These are phyloP conservation scores for Oehlia diaphana DNA, from an alignment of 192 early-diverging fungal species.

Conservation along the genomic window DNA sequence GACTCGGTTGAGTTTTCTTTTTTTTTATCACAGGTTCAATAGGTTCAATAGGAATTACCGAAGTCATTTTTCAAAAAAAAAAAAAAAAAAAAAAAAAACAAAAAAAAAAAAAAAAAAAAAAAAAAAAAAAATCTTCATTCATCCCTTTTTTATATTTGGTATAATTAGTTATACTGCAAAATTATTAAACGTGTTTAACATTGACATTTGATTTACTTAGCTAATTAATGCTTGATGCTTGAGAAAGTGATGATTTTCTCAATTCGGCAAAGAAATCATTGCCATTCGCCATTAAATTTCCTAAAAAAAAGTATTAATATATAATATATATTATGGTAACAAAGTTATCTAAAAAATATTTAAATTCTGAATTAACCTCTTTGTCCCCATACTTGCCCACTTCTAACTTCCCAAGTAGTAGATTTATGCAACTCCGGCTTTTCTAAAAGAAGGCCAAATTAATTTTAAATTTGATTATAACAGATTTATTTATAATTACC, in stretches of 20 bases:
- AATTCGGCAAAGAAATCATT: slow-evolving; percentile 30
- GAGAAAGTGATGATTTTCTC: slow-evolving; percentile 17
- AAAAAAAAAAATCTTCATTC: too few species aligned
- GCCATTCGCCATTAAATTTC: slow-evolving; percentile 29
- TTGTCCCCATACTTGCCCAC: slow-evolving; percentile 13
- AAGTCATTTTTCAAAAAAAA: neutral
- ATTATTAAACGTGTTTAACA: neutral
- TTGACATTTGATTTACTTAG: slow-evolving; percentile 20
- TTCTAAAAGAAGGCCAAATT: neutral
- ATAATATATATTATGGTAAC: neutral
- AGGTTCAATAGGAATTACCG: neutral
- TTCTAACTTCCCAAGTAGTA: neutral
- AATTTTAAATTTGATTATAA: neutral
- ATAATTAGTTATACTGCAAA: slow-evolving; percentile 23
- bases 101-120: neutral
- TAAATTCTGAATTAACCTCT: neutral
- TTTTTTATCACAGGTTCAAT: neutral
- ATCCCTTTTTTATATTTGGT: neutral
- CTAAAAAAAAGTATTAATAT: neutral
- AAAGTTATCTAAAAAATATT: too few species aligned
- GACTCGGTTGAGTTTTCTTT: slow-evolving; percentile 51
- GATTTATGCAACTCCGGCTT: slow-evolving; percentile 22
- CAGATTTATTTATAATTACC: slow-evolving; percentile 9
- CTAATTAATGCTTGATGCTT: slow-evolving; percentile 14
- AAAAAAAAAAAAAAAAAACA: too few species aligned